Base-by-base conservation (phyloP, 805 yeast genomes). In the Candida endomychidarum region DNA sequence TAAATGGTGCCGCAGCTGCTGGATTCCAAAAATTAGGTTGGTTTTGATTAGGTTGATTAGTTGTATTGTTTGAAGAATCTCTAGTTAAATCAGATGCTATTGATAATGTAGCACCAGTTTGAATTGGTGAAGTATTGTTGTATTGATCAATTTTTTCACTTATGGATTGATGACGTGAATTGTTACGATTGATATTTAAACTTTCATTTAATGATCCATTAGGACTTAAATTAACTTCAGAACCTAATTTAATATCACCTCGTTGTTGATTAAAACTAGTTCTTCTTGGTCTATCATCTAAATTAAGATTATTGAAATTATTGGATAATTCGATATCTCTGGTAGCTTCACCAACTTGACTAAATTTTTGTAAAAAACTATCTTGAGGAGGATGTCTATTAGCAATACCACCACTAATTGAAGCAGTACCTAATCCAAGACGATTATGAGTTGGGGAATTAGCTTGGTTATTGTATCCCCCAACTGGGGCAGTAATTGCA, bases 261-360 rank as follows among this genome's bases (percentile, higher is more conserved):
- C 10, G 26, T 6, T 8, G 28, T 34, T 34, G 37, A 42, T 73
- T 61, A 49, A 75, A 70, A 40, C 81, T 75, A 1, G 82, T 68
- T 59, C 83, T 70, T 26, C 32, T 18, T 14, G 36, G 34, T 4
- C 62, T 47, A 41, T 38, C 22, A 10, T 64, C 69, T 16, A 65
- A 48, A n/a, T 60, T 46, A 34, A 66, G 51, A 23, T 51, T 56
- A n/a, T 72, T 70, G 39, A 77, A 52, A 9, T 71, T 73, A 38
- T 66, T 65, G 15, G 73, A 53, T 10, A 72, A 49, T 49, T 81
- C 86, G 32, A 80, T 67, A 48, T 81, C 88, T 51, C 83, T 67
- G 0, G 88, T 81, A 34, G 83, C 82, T 41, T 81, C 86, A 5
- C 84, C 82, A 12, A 81, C 82, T 2, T 78, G 65, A 5, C 82